Base-by-base conservation (phyloP, 164 flowering plant genomes). In the Stephania japonica region DNA sequence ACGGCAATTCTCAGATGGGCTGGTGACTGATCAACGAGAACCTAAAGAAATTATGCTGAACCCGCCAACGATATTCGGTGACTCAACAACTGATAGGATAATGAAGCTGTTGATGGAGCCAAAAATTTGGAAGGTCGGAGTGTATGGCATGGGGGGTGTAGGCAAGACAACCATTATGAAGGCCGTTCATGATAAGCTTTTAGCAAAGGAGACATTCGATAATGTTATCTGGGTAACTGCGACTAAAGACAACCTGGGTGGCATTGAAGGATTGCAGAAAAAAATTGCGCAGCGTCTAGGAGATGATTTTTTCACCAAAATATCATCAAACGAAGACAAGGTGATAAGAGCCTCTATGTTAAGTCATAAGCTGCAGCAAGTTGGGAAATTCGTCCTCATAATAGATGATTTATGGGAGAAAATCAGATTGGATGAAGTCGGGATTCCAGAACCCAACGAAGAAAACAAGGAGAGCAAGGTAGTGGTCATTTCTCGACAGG, bases 321-420 rank as follows among this genome's bases (percentile, higher is more conserved):
- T 68, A 23, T 66, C 62, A 41, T 24, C 42, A 16, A 72, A 47
- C 53, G 73, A 61, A 56, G 74, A 78, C 38, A 61, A 49, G 25
- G 70, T n/a, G 2, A 49, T 50, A 6, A 75, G 61, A 61, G 73
- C 78, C 42, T 73, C 71, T 19, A 41, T 44, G 24, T 14, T 80
- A 32, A 75, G 47, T 23, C 61, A 47, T 25, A 68, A 50, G 11
- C 67, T 78, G 42, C 38, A 7, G 71, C 65, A 68, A 63, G 70
- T 44, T 63, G 64, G 69, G 42, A 75, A 41, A 3, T 72, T 74
- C 68, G 64, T 81, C 32, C 69, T 81, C 41, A 65, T 81, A 12
- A 50, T 81, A 19, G 81, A 81, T 72, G 84, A 81, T 65, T 47
- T 81, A 67, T 81, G 81, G 79, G 32, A 68, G 1, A 13, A 43